These are phyloP conservation scores for Eucalyptus camaldulensis DNA, from an alignment of 345 rosid genomes.

Conservation along the genomic window DNA sequence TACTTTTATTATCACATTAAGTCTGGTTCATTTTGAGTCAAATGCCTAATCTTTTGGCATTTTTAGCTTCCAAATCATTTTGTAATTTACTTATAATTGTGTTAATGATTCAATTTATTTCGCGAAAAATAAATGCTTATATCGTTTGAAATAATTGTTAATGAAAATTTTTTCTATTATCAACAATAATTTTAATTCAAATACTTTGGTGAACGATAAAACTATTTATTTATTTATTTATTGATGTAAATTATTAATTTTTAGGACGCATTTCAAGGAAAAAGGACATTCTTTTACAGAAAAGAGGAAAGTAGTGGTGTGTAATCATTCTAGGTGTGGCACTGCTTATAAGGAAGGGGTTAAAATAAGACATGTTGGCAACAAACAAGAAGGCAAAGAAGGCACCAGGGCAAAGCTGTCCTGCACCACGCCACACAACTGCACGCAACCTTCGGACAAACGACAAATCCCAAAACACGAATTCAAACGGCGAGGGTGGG, in stretches of 20 bases:
- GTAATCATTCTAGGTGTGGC: not conserved
- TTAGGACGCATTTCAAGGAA: not conserved
- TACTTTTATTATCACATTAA: not conserved
- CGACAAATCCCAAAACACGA: not conserved
- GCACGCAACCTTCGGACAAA: not conserved
- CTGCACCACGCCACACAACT: not conserved
- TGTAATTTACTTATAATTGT: not conserved
- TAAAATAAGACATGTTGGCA: not conserved
- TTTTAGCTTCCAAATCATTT: not conserved
- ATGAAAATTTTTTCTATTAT: not conserved
- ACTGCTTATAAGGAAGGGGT: not conserved
- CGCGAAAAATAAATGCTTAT: rapidly evolving
- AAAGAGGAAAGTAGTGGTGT: not conserved
- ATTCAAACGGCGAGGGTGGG: not conserved
- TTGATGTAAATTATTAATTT: not conserved
- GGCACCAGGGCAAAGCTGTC: not conserved
- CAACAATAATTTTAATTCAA: not conserved
- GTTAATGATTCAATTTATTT: not conserved
- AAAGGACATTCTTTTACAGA: not conserved
- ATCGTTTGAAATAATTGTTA: not conserved
- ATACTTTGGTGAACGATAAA: not conserved
- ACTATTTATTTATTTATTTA: not conserved
- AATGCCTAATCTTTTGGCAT: not conserved
- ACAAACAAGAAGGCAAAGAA: not conserved
- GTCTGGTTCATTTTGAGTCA: not conserved